phyloP scores from a whole-genome alignment of 345 rosid species.

The Euclidium syriacum region DNA sequence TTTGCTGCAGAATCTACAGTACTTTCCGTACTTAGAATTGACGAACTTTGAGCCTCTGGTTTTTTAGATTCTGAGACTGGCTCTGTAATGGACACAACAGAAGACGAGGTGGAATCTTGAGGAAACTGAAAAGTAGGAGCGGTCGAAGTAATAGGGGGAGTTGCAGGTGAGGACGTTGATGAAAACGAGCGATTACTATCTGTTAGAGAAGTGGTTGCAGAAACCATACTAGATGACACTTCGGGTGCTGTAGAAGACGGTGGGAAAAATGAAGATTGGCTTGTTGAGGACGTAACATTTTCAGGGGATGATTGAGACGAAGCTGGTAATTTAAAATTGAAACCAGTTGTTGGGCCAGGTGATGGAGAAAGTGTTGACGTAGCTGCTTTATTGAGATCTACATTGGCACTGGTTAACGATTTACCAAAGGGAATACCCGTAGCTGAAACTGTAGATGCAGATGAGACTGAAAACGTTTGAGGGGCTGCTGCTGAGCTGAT shows the following conservation, averaged over 20 bases:
- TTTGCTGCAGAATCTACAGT: constrained; percentile 29
- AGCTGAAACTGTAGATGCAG: constrained; percentile 32
- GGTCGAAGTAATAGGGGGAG: constrained; percentile 30
- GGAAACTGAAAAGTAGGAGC: constrained; percentile 34
- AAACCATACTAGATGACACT: constrained; percentile 32
- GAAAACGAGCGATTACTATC: constrained; percentile 30
- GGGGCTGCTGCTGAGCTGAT: constrained; percentile 22
- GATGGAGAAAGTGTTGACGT: constrained; percentile 20
- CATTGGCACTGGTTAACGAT: constrained; percentile 28
- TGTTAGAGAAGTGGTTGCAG: constrained; percentile 26
- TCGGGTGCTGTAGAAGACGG: constrained; percentile 29
- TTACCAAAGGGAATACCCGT: constrained; percentile 36
- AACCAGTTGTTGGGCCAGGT: constrained; percentile 23
- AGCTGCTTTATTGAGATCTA: constrained; percentile 34
- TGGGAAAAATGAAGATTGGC: constrained; percentile 30
- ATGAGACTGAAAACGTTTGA: constrained; percentile 23
- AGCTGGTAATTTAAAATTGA: constrained; percentile 29
- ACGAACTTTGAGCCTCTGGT: constrained; percentile 34
- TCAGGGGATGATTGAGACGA: constrained; percentile 40
- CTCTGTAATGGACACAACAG: constrained; percentile 27
- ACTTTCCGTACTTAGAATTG: constrained; percentile 21
- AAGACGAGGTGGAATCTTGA: constrained; percentile 20
- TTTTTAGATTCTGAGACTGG: constrained; percentile 33
- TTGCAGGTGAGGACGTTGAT: constrained; percentile 30
- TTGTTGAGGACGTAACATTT: constrained; percentile 26